Evolutionary conservation across 225 moss, liverwort and hornwort genomes (phyloP), one percentile per base, ranked within the genome.

Genomic region (Marchantia paleacea): DNA sequence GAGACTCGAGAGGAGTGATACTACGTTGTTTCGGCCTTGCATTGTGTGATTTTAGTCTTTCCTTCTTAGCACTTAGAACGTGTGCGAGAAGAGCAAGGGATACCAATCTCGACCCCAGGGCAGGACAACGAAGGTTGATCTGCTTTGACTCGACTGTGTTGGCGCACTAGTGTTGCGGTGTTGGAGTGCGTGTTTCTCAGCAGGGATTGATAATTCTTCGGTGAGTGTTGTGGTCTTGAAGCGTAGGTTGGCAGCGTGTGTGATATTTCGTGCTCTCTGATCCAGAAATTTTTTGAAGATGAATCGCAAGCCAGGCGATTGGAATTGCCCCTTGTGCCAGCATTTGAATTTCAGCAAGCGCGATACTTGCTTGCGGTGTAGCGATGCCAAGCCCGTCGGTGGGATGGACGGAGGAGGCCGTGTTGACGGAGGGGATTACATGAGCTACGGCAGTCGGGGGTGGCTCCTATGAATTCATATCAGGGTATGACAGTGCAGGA

Each of bases 331-430:
- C 19, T 87, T 85, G 0, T 90, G 90, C 82, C 90, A 87, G 82
- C 90, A 90, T 85, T 75, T 90, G 77, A 90, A 90, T 85, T 90
- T 90, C 84, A 87, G 85, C 71, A 85, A 85, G 71, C 87, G 90
- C 6, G 85, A 90, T 69, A 85, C 85, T 8, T 90, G 90, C 78
- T 87, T 85, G 80, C 85, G 87, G 57, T 90, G 90, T 84, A 85
- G 72, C 69, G 90, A 90, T 52, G 73, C 87, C 57, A 85, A 85
- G 30, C 90, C 90, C 47, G 90, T 85, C 19, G 87, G 83, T 61
- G 81, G 52, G 73, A 74, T 80, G 29, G 86, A 67, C 6, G 76
- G 69, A n/a, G 66, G 66, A 66, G 29, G 18, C 13, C 77, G 78
- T 53, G 72, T 62, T 4, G 85, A 77, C 11, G 75, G 64, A 39